Base-by-base conservation (phyloP, 306 rosid species). In the Fagus sylvatica region DNA sequence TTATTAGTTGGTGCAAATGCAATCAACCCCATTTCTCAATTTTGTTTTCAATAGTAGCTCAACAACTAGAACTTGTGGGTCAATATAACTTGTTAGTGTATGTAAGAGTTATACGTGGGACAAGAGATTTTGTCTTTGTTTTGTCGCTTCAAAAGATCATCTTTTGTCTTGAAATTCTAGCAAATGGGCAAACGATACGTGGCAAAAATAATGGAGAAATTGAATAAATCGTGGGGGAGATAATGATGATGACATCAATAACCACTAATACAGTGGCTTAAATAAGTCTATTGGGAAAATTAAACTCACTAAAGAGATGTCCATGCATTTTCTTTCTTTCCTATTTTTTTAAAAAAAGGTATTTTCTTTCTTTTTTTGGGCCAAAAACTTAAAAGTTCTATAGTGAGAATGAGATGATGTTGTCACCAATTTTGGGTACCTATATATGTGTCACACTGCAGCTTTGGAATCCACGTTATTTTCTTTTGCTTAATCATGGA, bases 401-500 rank as follows among this genome's bases (percentile, higher is more conserved):
- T 73, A 34, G 34, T 76, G 74, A 43, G 51, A 34, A 30, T 76
- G 74, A 43, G 51, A 85, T 84, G 76, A 85, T 89, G 76, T 34
- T 83, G 90, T 84, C 91, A 79, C 87, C 85, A 79, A 76, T 85
- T 84, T 79, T 54, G 77, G 80, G 76, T 54, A 74, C 79, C 85
- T 72, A 72, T 78, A 57, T 80, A 77, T 68, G 78, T 82, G 76
- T 82, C 51, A 10, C 77, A 73, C 69, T 30, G 76, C 74, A 70
- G 76, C 37, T 13, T 57, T 55, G 70, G 74, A 61, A 77, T 77
- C 73, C 82, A 28, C 37, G 41, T 30, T 60, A 72, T 11, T 60
- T 85, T 77, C 84, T 70, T 84, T 53, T 48, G 49, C 77, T 79
- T 81, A 48, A 86, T 86, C 73, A 86, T 84, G 71, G 53, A 71